phyloP scores from a whole-genome alignment of 139 green algal genomes.

The Chlorella sp. region DNA sequence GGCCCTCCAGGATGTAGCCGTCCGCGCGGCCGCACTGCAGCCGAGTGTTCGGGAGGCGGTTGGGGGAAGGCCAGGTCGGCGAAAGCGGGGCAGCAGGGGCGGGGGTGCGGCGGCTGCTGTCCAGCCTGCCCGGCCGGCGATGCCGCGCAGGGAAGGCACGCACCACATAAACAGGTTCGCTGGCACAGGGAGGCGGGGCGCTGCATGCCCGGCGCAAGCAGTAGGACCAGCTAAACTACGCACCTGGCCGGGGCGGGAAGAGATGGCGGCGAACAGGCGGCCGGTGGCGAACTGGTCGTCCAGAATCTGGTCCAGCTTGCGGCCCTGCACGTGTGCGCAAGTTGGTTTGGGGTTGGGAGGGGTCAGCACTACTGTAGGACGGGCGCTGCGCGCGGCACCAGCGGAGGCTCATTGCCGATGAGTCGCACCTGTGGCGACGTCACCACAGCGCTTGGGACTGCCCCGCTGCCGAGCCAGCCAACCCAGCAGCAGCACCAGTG shows the following conservation, averaged over 20 bases:
- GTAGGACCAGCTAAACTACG: constrained; percentile 53
- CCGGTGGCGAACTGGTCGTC: constrained; percentile 94
- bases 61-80: not conserved
- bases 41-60: constrained; percentile 29
- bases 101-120: not conserved
- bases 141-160: not conserved
- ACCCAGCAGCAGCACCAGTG: too few relatives aligned
- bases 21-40: constrained; percentile 38
- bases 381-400: too few relatives aligned
- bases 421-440: too few relatives aligned
- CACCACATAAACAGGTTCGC: not conserved
- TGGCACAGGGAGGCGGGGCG: not conserved
- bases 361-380: too few relatives aligned
- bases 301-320: constrained; percentile 74
- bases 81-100: not conserved
- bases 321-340: not conserved
- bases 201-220: constrained; percentile 24
- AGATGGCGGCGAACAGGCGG: constrained; percentile 77
- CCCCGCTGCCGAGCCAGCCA: too few relatives aligned
- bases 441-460: too few relatives aligned
- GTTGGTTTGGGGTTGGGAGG: too few relatives aligned
- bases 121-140: too few relatives aligned
- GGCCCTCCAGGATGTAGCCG: constrained; percentile 91
- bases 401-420: too few relatives aligned
- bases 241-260: constrained; percentile 70